Evolutionary conservation across 2,329 filamentous ascomycete genomes (phyloP).

Genomic region (Atkinsonella hypoxylon): DNA sequence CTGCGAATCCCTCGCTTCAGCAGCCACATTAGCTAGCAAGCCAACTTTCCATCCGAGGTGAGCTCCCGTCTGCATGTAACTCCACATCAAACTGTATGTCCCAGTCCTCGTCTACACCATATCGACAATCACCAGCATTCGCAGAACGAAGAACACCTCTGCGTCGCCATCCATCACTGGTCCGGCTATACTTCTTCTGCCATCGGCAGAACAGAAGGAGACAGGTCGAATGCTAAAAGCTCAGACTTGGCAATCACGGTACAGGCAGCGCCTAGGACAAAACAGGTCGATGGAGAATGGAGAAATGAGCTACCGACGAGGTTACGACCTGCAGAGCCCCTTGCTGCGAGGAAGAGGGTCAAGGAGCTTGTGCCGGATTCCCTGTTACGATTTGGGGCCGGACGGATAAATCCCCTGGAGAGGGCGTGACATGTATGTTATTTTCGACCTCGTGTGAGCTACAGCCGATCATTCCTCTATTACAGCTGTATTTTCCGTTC

Average conservation of each 20-base stretch:
- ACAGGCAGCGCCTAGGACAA: not conserved
- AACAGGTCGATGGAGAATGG: not conserved
- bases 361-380: constrained; percentile 1
- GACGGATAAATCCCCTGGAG: no score
- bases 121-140: no score
- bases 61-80: no score
- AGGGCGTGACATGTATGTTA: no score
- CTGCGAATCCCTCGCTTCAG: no score
- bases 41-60: no score
- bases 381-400: not conserved
- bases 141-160: not conserved
- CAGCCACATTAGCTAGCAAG: no score
- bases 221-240: not conserved
- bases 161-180: constrained; percentile 3
- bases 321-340: not conserved
- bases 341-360: not conserved
- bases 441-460: no score
- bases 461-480: no score
- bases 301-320: not conserved
- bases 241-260: not conserved
- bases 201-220: not conserved
- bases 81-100: no score
- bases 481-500: no score
- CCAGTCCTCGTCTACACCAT: no score
- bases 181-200: constrained; percentile 1